These are phyloP conservation scores for Sporothrix pallida DNA, from an alignment of 2,329 filamentous ascomycete genomes.

Conservation along the genomic window DNA sequence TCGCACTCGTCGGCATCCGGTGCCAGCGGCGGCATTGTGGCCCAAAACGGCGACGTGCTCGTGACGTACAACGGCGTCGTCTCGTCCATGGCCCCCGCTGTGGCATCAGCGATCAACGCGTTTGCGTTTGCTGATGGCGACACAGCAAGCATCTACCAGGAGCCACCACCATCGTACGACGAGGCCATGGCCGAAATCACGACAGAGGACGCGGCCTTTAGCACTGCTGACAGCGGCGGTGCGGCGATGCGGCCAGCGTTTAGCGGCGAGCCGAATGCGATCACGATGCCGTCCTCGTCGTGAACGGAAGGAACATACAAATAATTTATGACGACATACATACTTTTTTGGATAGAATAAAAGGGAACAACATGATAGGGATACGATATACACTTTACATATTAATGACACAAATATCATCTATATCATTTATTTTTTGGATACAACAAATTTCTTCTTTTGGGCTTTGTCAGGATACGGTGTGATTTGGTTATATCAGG, in stretches of 20 bases:
- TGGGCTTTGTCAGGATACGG: too few relatives aligned
- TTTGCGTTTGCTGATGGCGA: constrained; percentile 33
- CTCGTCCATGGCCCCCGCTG: constrained; percentile 30
- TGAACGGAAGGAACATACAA: not conserved
- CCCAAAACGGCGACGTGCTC: constrained; percentile 29
- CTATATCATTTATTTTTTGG: too few relatives aligned
- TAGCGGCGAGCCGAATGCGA: constrained; percentile 26
- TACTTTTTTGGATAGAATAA: not conserved
- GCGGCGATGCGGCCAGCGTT: constrained; percentile 29
- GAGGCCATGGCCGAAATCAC: constrained; percentile 74
- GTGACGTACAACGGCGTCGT: constrained; percentile 33
- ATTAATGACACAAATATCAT: too few relatives aligned
- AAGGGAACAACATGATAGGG: not conserved
- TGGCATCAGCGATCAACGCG: constrained; percentile 33
- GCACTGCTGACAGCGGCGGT: not conserved
- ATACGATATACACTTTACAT: not conserved
- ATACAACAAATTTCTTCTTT: too few relatives aligned
- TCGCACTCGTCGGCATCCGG: not conserved
- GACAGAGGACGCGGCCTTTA: not conserved
- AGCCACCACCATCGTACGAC: constrained; percentile 93
- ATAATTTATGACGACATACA: too few relatives aligned
- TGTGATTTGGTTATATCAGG: too few relatives aligned
- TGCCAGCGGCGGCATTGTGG: constrained; percentile 17
- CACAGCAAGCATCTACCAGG: constrained; percentile 56
- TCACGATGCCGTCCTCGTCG: not conserved